phyloP scores from a whole-genome alignment of 495 filamentous ascomycete genomes.

The Letharia columbiana region DNA sequence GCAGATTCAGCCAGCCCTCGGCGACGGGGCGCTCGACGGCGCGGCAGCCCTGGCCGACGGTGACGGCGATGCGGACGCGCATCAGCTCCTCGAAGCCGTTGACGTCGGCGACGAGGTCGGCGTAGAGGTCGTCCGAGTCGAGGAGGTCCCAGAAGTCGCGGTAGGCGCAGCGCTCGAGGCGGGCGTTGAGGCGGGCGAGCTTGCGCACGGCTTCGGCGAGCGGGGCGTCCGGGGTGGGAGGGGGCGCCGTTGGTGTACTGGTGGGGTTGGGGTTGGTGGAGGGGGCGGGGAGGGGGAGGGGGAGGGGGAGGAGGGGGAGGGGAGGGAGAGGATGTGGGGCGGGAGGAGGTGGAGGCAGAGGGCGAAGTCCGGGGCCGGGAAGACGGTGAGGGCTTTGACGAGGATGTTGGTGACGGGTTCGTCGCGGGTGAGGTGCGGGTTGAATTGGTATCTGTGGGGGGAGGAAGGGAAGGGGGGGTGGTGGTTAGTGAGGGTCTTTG shows the following conservation, averaged over 20 bases:
- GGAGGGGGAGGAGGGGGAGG: conserved; percentile 37
- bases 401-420: conserved; percentile 98
- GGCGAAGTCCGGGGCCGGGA: conserved; percentile 92
- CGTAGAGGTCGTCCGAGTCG: conserved; percentile 91
- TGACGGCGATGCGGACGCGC: conserved; percentile 80
- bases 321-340: conserved; percentile 56
- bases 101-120: conserved; percentile 88
- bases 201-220: conserved; percentile 85
- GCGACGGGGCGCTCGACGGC: conserved; percentile 67
- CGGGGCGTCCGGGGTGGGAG: conserved; percentile 65
- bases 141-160: conserved; percentile 85
- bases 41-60: conserved; percentile 79
- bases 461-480: neutral
- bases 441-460: conserved; percentile 86
- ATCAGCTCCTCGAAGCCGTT: conserved; percentile 95
- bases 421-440: conserved; percentile 92
- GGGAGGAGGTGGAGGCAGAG: conserved; percentile 89
- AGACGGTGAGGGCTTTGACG: conserved; percentile 93
- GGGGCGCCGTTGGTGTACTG: conserved; percentile 25
- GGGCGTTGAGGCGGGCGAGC: conserved; percentile 70
- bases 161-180: conserved; percentile 82
- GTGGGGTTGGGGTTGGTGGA: conserved; percentile 31
- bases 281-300: conserved; percentile 42
- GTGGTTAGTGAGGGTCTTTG: neutral
- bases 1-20: conserved; percentile 80